Evolutionary conservation across 768 basidiomycete genomes (phyloP).

Genomic region (Pleurotus tuber-regium): DNA sequence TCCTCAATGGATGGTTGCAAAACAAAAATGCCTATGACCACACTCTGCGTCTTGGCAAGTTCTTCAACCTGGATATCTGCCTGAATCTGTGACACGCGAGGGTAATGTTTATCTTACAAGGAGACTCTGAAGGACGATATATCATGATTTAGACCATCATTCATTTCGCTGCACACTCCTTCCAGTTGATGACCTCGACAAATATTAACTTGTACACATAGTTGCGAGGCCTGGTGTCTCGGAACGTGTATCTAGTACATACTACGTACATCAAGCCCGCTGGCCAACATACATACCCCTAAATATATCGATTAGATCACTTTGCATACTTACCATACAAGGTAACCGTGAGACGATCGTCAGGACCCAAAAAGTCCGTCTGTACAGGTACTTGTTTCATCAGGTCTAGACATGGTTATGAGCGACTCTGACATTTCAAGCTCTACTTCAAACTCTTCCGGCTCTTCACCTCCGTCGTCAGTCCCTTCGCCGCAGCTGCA

Average conservation of each 20-base stretch:
- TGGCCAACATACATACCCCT: no score
- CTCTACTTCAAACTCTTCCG: conserved; percentile 36
- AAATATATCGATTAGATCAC: not conserved
- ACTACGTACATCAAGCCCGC: no score
- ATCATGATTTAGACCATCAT: not conserved
- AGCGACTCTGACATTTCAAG: conserved; percentile 30
- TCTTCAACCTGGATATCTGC: conserved; percentile 61
- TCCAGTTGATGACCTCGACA: not conserved
- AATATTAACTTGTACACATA: not conserved
- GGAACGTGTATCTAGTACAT: not conserved
- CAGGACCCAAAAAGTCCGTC: not conserved
- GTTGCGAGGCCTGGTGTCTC: not conserved
- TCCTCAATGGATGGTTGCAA: conserved; percentile 71
- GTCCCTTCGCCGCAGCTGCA: conserved; percentile 58
- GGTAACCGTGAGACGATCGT: conserved; percentile 3
- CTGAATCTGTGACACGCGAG: not conserved
- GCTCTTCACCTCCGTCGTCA: conserved; percentile 54
- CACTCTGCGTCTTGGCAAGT: conserved; percentile 51
- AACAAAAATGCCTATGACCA: conserved; percentile 50
- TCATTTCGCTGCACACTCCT: not conserved
- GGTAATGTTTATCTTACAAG: no score
- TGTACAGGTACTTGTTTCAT: not conserved
- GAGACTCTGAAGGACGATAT: not conserved
- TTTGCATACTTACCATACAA: not conserved
- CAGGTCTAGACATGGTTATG: conserved; percentile 19